Evolutionary conservation across 129 eudicot species (phyloP), one percentile per base, ranked within the genome.

Genomic region (Tagetes erecta): DNA sequence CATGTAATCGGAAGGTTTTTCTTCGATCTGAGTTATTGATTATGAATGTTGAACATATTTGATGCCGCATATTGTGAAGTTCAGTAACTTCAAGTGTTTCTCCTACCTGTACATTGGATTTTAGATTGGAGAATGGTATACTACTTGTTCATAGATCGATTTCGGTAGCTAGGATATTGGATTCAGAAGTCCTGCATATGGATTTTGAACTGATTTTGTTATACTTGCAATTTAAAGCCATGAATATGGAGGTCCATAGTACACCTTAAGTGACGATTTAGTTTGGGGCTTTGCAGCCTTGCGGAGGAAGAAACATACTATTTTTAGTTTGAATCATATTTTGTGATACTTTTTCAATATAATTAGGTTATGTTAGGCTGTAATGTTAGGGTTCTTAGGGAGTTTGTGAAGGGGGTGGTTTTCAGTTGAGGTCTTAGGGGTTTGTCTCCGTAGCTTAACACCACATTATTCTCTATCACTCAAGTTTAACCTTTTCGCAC

Each of bases 11-110:
- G 40, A 57, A 69, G 44, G 76, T 46, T 77, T 62, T 50, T 65
- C 56, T 75, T 55, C 73, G 73, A 75, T 75, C 46, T 12, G 64
- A 68, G 63, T 46, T 27, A 2, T 69, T 57, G 31, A 39, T 58
- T 77, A 30, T 30, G 63, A 58, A 68, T 68, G 59, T 38, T 34
- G 70, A 70, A 12, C 81, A 13, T 45, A 45, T 42, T 64, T 35
- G 12, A 11, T 51, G 42, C 30, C 50, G 52, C 76, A 6, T 38
- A 50, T 20, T 8, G 34, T 49, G 71, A 63, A 35, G 41, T 20
- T 40, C 35, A n/a, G 33, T 39, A 41, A n/a, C 60, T 67, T 67
- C 1, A 41, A 20, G 40, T 53, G 74, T 14, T 53, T 1, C 12
- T 66, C 56, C 13, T 67, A 35, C 37, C 4, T 44, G 8, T 53